Conservation (phyloP, 306 rosid species). For the Cicer chorassanicum region DNA sequence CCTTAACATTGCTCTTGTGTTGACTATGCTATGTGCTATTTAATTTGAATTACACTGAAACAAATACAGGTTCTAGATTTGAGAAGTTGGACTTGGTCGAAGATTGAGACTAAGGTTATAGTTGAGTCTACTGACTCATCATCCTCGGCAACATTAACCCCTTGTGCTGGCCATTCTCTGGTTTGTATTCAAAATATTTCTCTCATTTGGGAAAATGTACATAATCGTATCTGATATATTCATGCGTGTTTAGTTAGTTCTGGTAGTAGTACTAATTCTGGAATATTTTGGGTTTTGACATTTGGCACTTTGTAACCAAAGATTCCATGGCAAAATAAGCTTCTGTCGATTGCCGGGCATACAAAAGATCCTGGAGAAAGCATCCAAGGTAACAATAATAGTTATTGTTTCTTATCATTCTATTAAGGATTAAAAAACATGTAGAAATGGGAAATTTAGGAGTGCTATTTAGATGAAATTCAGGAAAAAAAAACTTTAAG, state of each 20-base stretch:
- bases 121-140: slow-evolving; percentile 30
- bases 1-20: slow-evolving; percentile 3
- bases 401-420: slow-evolving; percentile 33
- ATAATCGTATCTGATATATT: slow-evolving; percentile 28
- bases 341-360: slow-evolving; percentile 85
- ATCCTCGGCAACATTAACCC: slow-evolving; percentile 56
- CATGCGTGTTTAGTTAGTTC: slow-evolving; percentile 7
- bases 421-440: slow-evolving; percentile 4
- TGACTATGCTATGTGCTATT: slow-evolving; percentile 9
- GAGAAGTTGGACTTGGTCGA: slow-evolving; percentile 93
- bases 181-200: slow-evolving; percentile 56
- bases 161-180: slow-evolving; percentile 95
- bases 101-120: slow-evolving; percentile 67
- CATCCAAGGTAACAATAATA: slow-evolving; percentile 66
- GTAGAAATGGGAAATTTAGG: slow-evolving; percentile 26
- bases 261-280: slow-evolving; percentile 33
- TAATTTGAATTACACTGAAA: slow-evolving; percentile 32
- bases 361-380: slow-evolving; percentile 79
- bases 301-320: slow-evolving; percentile 46
- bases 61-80: slow-evolving; percentile 78
- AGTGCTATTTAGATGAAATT: slow-evolving; percentile 8
- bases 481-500: slow-evolving; percentile 1
- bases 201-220: neutral
- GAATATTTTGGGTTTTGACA: slow-evolving; percentile 24
- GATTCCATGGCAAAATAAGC: slow-evolving; percentile 87